phyloP scores from a whole-genome alignment of 169 alveolate species.

The Pseudocohnilembus persalinus region DNA sequence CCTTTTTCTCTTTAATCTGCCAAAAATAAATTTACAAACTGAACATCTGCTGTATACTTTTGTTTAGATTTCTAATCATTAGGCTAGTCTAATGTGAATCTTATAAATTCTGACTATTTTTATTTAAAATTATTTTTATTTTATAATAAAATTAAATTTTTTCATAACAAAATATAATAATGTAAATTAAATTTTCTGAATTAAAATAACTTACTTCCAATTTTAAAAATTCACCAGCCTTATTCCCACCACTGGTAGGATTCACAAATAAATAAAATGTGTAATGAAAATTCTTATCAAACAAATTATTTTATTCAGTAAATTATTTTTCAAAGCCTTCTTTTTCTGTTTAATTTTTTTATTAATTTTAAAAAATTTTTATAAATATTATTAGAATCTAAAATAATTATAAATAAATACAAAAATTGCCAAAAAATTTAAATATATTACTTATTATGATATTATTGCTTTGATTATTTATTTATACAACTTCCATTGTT shows the following conservation, averaged over 20 bases:
- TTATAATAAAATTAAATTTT: too few species aligned
- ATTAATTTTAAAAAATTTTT: too few species aligned
- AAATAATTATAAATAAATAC: too few species aligned
- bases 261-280: slow-evolving; percentile 32
- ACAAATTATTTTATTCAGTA: not conserved
- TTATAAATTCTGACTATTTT: slow-evolving; percentile 10
- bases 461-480: too few species aligned
- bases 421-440: too few species aligned
- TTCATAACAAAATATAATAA: not conserved
- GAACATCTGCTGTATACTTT: not conserved
- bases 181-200: too few species aligned
- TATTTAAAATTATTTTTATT: not conserved
- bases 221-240: slow-evolving; percentile 34
- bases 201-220: slow-evolving; percentile 24
- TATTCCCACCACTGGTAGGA: slow-evolving; percentile 45
- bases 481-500: too few species aligned
- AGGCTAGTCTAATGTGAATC: not conserved
- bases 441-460: too few species aligned
- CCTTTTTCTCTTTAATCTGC: not conserved
- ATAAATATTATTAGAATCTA: too few species aligned
- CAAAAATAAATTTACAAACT: not conserved
- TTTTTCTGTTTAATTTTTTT: too few species aligned
- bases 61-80: not conserved
- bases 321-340: too few species aligned
- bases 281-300: not conserved